Base-by-base conservation (phyloP, 495 filamentous ascomycete genomes). In the Beverwykella pulmonaria region DNA sequence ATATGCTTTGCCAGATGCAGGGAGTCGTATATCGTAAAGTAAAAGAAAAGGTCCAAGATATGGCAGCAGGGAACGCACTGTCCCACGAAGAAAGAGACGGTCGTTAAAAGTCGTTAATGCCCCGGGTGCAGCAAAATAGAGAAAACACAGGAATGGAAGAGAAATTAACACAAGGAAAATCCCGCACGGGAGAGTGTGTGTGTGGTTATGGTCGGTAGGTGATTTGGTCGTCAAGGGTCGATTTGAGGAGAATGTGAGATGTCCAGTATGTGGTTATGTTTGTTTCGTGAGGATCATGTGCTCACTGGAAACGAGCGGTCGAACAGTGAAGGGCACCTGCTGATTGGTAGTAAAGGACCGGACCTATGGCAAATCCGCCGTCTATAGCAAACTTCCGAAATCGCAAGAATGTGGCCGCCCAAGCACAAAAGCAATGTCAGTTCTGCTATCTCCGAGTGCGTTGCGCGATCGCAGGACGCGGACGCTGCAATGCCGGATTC, bases 71-170 rank as follows among this genome's bases (percentile, higher is more conserved):
- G 36, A 61, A 65, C 49, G 29, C 48, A 52, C 22, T 32, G 53
- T 48, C 49, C 49, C 50, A 22, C 26, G 25, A 32, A 59, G 58
- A 36, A 68, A 39, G 36, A 66, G 61, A 63, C 26, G n/a, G 36
- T 72, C 69, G 69, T 72, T 49, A 68, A 57, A 61, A 26, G 47
- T 72, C 69, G 61, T 72, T 20, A 72, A 71, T 65, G 56, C 64
- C 61, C 56, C 32, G 59, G 53, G 25, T 50, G 41, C 41, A 63
- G 65, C 65, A 65, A 56, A 50, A 32, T 60, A 53, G 58, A 60
- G 36, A 41, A 57, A 66, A 71, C 63, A 71, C 63, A 68, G 59
- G 55, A 70, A 66, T 22, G 50, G 61, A 70, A 67, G 32, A 48
- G 61, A 64, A 67, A 47, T 29, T 46, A 34, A 72, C 68, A 50